Base-by-base conservation (phyloP, 306 rosid species). In the Cyclanthera cordifolia region DNA sequence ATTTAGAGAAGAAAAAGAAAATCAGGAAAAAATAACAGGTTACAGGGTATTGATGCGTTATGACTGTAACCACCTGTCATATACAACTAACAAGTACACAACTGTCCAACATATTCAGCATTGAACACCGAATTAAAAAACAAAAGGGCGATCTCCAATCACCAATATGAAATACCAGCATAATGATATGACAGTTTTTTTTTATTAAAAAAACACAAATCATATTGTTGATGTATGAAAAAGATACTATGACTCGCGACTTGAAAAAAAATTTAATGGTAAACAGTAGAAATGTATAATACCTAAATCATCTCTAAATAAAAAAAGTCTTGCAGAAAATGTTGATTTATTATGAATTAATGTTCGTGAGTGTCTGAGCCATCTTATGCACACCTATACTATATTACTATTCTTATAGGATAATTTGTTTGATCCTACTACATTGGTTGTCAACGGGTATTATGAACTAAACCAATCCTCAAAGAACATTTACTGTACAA, bases 71-170 rank as follows among this genome's bases (percentile, higher is more conserved):
- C 48, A 60, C 30, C 51, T 39, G 32, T 19, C 19, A 21, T 10
- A 20, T 12, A 39, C 25, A 63, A 3, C 67, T 4, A 39, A 63
- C 69, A 41, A 39, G 69, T 19, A 39, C 69, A 41, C 4, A 37
- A 39, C 49, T 61, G 49, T 20, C 9, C 47, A 3, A 30, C 45
- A n/a, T 32, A 59, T 59, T 59, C 19, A 59, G 24, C 37, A 59
- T 20, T 56, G 43, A 66, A 74, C 46, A 70, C 73, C 56, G 24
- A 55, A 63, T 8, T 8, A 80, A 75, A 28, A 76, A 74, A 67
- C 21, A 45, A 71, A 10, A 13, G 27, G 2, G 16, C 8, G 25
- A 8, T 5, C 14, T 13, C 9, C 24, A 15, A 67, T 63, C 69
- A 63, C 69, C 51, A 20, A 63, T 13, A 63, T 20, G 30, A 23